Evolutionary conservation across 176 grass and related monocot species (phyloP).

Genomic region (Carex scoparia): DNA sequence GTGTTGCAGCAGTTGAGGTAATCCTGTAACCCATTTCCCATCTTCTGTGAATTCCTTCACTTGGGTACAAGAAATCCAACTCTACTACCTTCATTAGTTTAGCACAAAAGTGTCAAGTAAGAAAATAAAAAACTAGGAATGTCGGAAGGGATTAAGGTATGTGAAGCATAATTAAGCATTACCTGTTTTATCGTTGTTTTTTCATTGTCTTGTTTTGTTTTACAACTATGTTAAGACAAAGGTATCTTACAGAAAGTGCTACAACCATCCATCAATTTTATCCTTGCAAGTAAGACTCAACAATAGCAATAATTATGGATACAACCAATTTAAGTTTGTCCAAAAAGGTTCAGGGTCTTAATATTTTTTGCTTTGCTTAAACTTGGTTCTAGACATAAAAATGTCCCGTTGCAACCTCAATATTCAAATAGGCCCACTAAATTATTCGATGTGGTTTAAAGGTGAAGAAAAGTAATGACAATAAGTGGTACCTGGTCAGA

Average conservation of each 20-base stretch:
- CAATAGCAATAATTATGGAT: background rate
- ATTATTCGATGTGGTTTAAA: background rate
- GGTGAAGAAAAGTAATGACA: background rate
- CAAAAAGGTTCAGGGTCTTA: background rate
- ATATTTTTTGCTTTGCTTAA: background rate
- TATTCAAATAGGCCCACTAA: background rate
- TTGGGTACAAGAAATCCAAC: slow-evolving; percentile 85
- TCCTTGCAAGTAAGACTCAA: background rate
- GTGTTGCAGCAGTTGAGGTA: slow-evolving; percentile 67
- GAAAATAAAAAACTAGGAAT: background rate
- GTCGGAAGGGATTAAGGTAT: background rate
- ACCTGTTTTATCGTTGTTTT: background rate
- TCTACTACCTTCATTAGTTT: slow-evolving; percentile 58
- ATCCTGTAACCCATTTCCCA: slow-evolving; percentile 80
- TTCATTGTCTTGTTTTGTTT: background rate
- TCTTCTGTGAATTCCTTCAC: slow-evolving; percentile 69
- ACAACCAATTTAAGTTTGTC: background rate
- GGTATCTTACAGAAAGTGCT: background rate
- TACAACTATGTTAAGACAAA: background rate
- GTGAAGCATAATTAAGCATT: background rate
- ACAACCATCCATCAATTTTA: background rate
- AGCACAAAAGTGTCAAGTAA: background rate
- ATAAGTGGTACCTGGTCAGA: slow-evolving; percentile 49
- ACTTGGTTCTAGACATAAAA: background rate
- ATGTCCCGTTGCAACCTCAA: background rate